Base-by-base conservation (phyloP, 441 rosid genomes). In the Arabidopsis hybrid region DNA sequence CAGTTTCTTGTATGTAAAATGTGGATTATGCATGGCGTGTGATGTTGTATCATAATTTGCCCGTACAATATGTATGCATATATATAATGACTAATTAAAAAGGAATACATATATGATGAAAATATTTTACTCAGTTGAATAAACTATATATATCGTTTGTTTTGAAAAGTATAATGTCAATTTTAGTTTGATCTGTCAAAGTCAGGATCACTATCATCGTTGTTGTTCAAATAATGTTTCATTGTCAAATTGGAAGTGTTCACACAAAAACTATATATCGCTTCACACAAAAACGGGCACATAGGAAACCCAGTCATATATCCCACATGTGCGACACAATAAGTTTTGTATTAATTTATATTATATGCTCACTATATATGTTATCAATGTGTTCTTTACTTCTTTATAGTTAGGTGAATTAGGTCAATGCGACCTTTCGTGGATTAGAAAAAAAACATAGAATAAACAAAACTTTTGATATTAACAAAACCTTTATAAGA, bases 371-470 rank as follows among this genome's bases (percentile, higher is more conserved):
- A 39, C 11, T 21, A 21, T 45, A 38, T 47, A 32, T 67, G 40
- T 45, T 31, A 10, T 60, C 1, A 51, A 2, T 31, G 64, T 14
- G 39, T 21, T 21, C 26, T 21, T 21, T 21, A 21, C 26, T 45
- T 68, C 57, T 34, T 62, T 69, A 55, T 29, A 62, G 60, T 69
- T 75, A 39, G 71, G 79, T 76, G 75, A 76, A 64, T 64, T 63
- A 76, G 75, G 79, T 56, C 67, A 39, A 64, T 57, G 71, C 9
- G 79, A 14, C 79, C 71, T 76, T 70, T 76, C 71, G 56, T 64
- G 7, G 2, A 13, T 12, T 45, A 10, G n/a, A 21, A 21, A 46
- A 51, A 61, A 34, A 32, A 17, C 42, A 32, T 53, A 32, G 1
- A 72, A 42, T 62, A 53, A 39, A 51, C 46, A 42, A 29, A 60